phyloP scores from a whole-genome alignment of 2,329 filamentous ascomycete species.

The Fusarium sp. region DNA sequence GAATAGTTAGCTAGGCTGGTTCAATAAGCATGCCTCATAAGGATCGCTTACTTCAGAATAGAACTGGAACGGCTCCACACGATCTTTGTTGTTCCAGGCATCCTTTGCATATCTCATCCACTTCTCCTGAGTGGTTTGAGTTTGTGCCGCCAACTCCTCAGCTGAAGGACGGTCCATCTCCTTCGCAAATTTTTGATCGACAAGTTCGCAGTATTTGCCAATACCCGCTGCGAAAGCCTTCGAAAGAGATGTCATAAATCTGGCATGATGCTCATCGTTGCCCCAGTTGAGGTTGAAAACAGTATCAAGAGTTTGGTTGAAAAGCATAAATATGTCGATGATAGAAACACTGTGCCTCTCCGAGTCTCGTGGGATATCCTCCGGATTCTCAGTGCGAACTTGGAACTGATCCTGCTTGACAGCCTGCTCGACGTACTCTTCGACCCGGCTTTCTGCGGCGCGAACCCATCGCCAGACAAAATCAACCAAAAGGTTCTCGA shows the following conservation, averaged over 20 bases:
- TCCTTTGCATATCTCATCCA: constrained; percentile 95
- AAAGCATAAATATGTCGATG: constrained; percentile 92
- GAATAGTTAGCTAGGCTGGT: constrained; percentile 47
- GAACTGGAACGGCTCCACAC: constrained; percentile 96
- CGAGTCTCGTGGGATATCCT: constrained; percentile 77
- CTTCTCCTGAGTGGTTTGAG: constrained; percentile 88
- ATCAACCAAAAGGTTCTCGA: constrained; percentile 86
- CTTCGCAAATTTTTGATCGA: constrained; percentile 85
- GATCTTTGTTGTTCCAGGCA: constrained; percentile 91
- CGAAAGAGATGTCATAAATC: constrained; percentile 95
- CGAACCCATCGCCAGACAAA: constrained; percentile 98
- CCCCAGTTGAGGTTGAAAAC: constrained; percentile 91
- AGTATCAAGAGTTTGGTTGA: constrained; percentile 91
- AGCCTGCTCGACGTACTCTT: constrained; percentile 88
- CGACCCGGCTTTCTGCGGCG: constrained; percentile 82
- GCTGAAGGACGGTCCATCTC: constrained; percentile 95
- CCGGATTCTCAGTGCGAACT: constrained; percentile 74
- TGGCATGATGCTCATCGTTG: constrained; percentile 91
- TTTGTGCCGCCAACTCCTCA: constrained; percentile 83
- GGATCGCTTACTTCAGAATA: constrained; percentile 80
- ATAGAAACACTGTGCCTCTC: constrained; percentile 93
- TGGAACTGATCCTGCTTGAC: constrained; percentile 91
- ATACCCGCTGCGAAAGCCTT: constrained; percentile 87
- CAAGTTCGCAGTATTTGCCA: constrained; percentile 88
- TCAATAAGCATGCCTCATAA: not conserved